Base-by-base conservation (phyloP, 768 basidiomycete genomes). In the Termitomyces sp. region DNA sequence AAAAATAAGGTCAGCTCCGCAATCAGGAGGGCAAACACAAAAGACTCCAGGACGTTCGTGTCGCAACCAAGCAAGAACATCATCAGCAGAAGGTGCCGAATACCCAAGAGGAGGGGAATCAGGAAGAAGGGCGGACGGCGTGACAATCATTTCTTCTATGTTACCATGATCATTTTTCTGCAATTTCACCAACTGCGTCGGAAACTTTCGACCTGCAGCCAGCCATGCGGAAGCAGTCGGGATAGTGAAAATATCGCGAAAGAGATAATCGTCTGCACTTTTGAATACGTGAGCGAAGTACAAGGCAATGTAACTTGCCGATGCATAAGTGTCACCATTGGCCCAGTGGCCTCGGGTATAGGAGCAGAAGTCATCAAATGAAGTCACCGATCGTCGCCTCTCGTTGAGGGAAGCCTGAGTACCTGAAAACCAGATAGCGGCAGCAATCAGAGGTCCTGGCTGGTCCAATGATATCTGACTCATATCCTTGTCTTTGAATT, bases 381-480 rank as follows among this genome's bases (percentile, higher is more conserved):
- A 46, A 11, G 26, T 46, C 35, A 54, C 21, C 5, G 37, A 54
- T 30, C 34, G 34, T 1, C 2, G 15, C 21, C 24, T 32, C 9
- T 24, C 17, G 3, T 21, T 2, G n/a, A 14, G 12, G 24, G 28
- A 10, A n/a, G 19, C 8, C 32, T 3, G 22, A 15, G 3, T 37
- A 19, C 34, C 30, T 4, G 35, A 50, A 1, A 54, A 4, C n/a
- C 37, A 46, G 17, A 46, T 11, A 17, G 45, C 53, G 30, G 45
- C 37, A n/a, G 45, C 45, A 15, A 54, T 41, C 22, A 34, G 21
- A 11, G 37, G 35, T 17, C 22, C 45, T 0, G 24, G 44, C 41
- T 55, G 41, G 22, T 49, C 47, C 22, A 55, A n/a, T 8, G 46
- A 24, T 55, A 55, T 54, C 17, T 45, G 43, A 12, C 44, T 22